These are phyloP conservation scores for Paramecium pentaurelia DNA, from an alignment of 73 alveolate species.

Conservation along the genomic window DNA sequence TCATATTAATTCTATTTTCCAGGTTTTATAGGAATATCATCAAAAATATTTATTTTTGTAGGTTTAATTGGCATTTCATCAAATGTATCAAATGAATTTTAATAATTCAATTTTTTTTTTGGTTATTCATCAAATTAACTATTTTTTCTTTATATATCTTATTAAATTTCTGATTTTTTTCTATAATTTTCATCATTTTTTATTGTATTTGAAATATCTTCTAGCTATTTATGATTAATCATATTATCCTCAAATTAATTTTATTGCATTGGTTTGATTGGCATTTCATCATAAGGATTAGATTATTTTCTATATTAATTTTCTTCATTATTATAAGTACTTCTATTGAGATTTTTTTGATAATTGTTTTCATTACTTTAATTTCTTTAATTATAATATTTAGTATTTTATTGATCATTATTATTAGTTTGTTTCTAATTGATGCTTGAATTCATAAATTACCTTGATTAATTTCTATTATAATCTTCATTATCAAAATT, in stretches of 20 bases:
- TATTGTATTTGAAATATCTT: not conserved
- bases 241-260: not conserved
- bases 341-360: not conserved
- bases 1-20: not conserved
- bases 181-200: not conserved
- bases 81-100: not conserved
- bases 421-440: not conserved
- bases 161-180: not conserved
- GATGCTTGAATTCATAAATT: not conserved
- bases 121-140: not conserved
- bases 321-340: not conserved
- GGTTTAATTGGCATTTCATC: conserved; percentile 28
- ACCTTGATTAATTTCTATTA: not conserved
- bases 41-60: not conserved
- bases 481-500: not conserved
- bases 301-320: not conserved
- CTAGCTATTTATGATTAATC: not conserved
- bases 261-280: not conserved
- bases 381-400: not conserved
- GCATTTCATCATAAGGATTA: conserved; percentile 37
- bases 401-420: not conserved
- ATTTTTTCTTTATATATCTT: not conserved
- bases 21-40: not conserved
- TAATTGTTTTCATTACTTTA: not conserved
- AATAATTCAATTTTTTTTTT: not conserved